Percentiles rank a stretch among this genome's conserved stretches.
Conservation (phyloP, 768 basidiomycete species). For the Paxillus ammoniavirescens region DNA sequence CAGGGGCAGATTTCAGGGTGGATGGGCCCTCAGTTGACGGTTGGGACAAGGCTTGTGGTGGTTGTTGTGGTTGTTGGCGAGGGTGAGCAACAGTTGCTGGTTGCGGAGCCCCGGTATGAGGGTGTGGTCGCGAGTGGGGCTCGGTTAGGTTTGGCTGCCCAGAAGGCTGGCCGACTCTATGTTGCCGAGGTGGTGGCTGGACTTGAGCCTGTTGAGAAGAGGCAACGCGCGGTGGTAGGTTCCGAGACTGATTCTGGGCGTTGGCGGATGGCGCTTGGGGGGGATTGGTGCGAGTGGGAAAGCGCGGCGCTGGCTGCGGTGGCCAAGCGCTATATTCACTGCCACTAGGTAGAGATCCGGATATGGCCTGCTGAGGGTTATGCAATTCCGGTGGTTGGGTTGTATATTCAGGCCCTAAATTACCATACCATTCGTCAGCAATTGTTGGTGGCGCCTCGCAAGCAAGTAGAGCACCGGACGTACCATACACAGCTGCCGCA, state of each 20-base stretch:
- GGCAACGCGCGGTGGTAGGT: neutral
- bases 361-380: neutral
- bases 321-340: neutral
- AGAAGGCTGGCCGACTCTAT: neutral
- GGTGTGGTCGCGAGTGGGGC: neutral
- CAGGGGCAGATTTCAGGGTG: neutral
- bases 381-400: neutral
- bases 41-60: neutral
- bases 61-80: neutral
- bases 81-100: neutral
- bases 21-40: neutral
- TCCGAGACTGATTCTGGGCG: constrained; percentile 4
- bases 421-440: neutral
- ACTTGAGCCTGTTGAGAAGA: neutral
- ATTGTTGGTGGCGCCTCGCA: neutral
- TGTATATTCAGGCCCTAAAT: constrained; percentile 1
- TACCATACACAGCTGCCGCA: constrained; percentile 4
- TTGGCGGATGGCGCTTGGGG: neutral
- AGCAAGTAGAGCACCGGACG: neutral
- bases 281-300: neutral
- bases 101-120: neutral
- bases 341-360: neutral
- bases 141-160: neutral
- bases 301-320: neutral
- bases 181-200: constrained; percentile 3